Evolutionary conservation across 805 yeast species (phyloP).

Genomic region (Ogataea pignaliae): DNA sequence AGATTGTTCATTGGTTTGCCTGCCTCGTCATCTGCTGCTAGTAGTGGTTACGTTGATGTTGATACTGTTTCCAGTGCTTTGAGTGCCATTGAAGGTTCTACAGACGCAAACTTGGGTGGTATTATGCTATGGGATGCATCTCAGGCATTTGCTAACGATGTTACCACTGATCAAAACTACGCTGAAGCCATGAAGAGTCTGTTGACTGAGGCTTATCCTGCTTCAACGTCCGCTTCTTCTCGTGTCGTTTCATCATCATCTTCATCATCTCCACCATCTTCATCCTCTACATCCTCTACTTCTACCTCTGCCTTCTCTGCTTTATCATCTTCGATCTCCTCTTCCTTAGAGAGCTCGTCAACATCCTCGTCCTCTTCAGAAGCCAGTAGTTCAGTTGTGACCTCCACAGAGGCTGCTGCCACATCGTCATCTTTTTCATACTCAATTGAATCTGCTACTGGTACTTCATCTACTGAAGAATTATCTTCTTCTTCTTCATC

Average conservation of each 20-base stretch:
- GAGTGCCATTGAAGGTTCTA: slow-evolving; percentile 12
- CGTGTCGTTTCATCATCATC: slow-evolving; percentile 4
- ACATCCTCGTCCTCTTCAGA: slow-evolving; percentile 5
- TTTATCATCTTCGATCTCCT: slow-evolving; percentile 6
- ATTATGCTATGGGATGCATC: slow-evolving; percentile 86
- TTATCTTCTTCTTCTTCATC: slow-evolving; percentile 9
- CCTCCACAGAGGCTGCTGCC: slow-evolving; percentile 10
- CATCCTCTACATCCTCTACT: slow-evolving; percentile 5
- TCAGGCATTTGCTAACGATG: slow-evolving; percentile 46
- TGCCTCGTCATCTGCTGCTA: slow-evolving; percentile 46
- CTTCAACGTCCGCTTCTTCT: slow-evolving; percentile 4
- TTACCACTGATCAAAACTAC: slow-evolving; percentile 36
- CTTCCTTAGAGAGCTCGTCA: slow-evolving; percentile 7
- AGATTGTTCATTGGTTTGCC: slow-evolving; percentile 76
- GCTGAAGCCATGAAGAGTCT: slow-evolving; percentile 26
- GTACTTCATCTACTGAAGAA: slow-evolving; percentile 7
- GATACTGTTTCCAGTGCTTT: slow-evolving; percentile 33
- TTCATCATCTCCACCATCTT: slow-evolving; percentile 7
- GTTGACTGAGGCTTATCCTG: slow-evolving; percentile 13
- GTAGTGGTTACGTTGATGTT: slow-evolving; percentile 50
- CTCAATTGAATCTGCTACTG: slow-evolving; percentile 7
- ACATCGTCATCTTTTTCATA: slow-evolving; percentile 7
- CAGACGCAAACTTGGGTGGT: slow-evolving; percentile 52
- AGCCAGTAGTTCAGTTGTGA: neutral
- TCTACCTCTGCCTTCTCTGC: slow-evolving; percentile 12